Conservation (phyloP, 2,329 filamentous ascomycete genomes). For the Pestalotiopsis sp. region DNA sequence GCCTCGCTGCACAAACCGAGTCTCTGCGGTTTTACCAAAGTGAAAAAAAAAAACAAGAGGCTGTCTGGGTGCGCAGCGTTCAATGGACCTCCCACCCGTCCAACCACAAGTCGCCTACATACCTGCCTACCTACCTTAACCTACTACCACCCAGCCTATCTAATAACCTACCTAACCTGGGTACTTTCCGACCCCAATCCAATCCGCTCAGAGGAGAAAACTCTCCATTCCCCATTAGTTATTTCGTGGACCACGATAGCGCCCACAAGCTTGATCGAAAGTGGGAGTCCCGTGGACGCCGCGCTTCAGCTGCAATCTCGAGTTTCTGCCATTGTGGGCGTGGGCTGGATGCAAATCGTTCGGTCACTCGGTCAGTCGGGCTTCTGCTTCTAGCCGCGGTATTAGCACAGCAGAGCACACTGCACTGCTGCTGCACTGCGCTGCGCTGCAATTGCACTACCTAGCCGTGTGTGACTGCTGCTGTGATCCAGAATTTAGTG, state of each 20-base stretch:
- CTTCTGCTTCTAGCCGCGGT: neutral
- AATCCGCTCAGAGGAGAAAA: neutral
- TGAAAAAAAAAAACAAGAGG: neutral
- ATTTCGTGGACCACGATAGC: neutral
- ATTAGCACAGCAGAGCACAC: neutral
- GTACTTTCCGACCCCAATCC: neutral
- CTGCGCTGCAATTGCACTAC: neutral
- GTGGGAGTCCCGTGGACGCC: constrained; percentile 4
- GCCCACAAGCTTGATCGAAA: neutral
- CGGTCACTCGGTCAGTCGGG: neutral
- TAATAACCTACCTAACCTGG: neutral
- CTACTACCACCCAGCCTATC: neutral
- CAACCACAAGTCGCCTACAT: neutral
- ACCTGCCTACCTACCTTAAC: neutral
- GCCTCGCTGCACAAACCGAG: neutral
- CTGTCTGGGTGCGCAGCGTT: neutral
- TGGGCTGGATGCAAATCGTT: neutral
- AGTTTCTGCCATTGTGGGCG: neutral
- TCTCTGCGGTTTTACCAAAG: neutral
- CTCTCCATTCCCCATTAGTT: neutral
- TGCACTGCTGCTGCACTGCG: neutral
- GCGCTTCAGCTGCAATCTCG: neutral
- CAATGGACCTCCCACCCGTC: neutral
- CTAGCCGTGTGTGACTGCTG: neutral
- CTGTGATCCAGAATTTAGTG: neutral